Base-by-base conservation (phyloP, 148 eudicot genomes). In the Vaccinium corymbosum region DNA sequence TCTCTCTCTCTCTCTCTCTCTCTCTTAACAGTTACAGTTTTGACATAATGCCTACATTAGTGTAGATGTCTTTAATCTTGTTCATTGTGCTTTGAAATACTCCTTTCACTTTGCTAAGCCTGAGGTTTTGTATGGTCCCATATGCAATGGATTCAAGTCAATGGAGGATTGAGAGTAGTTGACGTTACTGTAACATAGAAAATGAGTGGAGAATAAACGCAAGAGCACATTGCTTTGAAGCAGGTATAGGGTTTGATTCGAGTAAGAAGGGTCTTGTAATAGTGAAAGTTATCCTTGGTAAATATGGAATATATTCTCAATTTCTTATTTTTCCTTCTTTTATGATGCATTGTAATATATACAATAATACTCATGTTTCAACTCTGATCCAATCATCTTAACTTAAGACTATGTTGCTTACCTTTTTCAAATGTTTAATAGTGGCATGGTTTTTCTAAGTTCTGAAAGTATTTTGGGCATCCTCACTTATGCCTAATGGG, bases 141-240 rank as follows among this genome's bases (percentile, higher is more conserved):
- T 48, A 75, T 6, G 52, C 15, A 75, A 46, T 35, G 78, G 50
- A n/a, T 42, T 75, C 78, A 75, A 7, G 78, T 75, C 78, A 46
- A 75, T 46, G 46, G 46, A 42, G 46, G 46, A 42, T 42, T 42
- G 53, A 46, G 27, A 46, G 10, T 12, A 75, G 46, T 48, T 42
- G 27, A 46, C 46, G 9, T 6, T 75, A 19, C 22, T 42, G 29
- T 48, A 48, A 17, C 6, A 15, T 8, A 42, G 17, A 73, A 73
- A 73, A 38, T 38, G 77, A 38, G 49, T 73, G 77, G 51, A 73
- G 49, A 42, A 16, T 16, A 73, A 73, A 73, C 14, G 4, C n/a
- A 16, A 73, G 22, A 35, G 38, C 17, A 38, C 6, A 19, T 8
- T 46, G 20, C 48, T 14, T 2, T 75, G 22, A 75, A 75, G 5